phyloP scores from a whole-genome alignment of 345 rosid species.

The Populus alba region DNA sequence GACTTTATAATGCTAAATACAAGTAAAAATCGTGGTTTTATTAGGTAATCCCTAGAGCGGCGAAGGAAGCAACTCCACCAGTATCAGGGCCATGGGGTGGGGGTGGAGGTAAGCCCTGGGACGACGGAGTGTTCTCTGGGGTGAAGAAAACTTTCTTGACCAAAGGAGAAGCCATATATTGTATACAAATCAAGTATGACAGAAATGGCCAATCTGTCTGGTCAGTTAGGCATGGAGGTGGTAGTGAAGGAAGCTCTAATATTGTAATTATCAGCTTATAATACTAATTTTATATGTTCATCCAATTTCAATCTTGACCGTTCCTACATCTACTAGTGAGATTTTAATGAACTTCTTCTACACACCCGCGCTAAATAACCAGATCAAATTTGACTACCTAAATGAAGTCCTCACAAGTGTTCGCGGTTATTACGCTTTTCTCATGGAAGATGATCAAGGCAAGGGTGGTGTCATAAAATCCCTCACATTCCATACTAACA shows the following conservation, averaged over 20 bases:
- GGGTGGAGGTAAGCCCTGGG: constrained; percentile 24
- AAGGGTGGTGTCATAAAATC: constrained; percentile 6
- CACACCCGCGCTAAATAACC: background rate
- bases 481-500: constrained; percentile 24
- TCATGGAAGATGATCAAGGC: constrained; percentile 8
- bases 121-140: constrained; percentile 21
- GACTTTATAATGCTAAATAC: background rate
- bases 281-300: background rate
- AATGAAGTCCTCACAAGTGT: constrained; percentile 13
- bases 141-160: constrained; percentile 16
- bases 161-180: constrained; percentile 21
- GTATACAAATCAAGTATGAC: constrained; percentile 25
- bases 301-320: background rate
- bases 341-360: background rate
- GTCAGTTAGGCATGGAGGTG: constrained; percentile 28
- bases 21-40: background rate
- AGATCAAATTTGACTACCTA: constrained; percentile 27
- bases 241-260: constrained; percentile 15
- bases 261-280: background rate
- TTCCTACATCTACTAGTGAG: background rate
- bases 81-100: constrained; percentile 29
- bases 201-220: constrained; percentile 26
- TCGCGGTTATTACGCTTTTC: constrained; percentile 14
- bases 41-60: constrained; percentile 7
- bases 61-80: constrained; percentile 9